Evolutionary conservation across 768 basidiomycete species (phyloP).

Genomic region (Lentinula lateritia): DNA sequence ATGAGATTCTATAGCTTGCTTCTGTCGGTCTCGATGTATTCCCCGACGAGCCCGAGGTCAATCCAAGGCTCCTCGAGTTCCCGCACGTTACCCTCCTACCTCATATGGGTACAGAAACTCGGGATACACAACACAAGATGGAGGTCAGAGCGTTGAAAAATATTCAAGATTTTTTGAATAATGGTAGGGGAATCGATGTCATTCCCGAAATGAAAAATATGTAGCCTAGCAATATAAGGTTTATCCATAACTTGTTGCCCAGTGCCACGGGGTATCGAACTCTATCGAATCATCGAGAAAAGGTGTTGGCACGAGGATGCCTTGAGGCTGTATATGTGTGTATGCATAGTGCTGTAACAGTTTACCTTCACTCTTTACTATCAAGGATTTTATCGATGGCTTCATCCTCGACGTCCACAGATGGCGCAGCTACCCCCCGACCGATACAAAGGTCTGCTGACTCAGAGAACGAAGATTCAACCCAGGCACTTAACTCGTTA

Average conservation of each 20-base stretch:
- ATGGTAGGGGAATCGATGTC: slow-evolving; percentile 61
- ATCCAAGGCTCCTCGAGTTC: slow-evolving; percentile 75
- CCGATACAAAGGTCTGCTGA: not conserved
- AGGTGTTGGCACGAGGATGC: slow-evolving; percentile 3
- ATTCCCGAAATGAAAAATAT: slow-evolving; percentile 46
- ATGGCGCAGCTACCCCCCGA: not conserved
- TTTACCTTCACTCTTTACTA: not conserved
- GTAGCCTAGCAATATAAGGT: not conserved
- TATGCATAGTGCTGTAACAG: not conserved
- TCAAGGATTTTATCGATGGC: not conserved
- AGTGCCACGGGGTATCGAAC: not conserved
- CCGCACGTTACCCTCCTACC: slow-evolving; percentile 82
- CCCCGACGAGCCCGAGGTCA: slow-evolving; percentile 78
- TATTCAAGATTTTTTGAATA: slow-evolving; percentile 60
- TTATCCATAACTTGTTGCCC: too few species aligned
- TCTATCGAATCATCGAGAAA: not conserved
- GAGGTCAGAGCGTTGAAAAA: slow-evolving; percentile 82
- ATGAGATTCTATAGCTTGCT: slow-evolving; percentile 43
- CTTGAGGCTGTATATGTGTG: not conserved
- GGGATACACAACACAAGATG: slow-evolving; percentile 77
- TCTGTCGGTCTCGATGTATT: slow-evolving; percentile 84
- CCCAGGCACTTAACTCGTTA: not conserved
- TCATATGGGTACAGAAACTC: slow-evolving; percentile 88
- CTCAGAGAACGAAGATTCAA: not conserved
- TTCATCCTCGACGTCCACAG: not conserved